These are phyloP conservation scores for Moesziomyces antarcticus DNA, from an alignment of 1,284 basidiomycete species.

Conservation along the genomic window DNA sequence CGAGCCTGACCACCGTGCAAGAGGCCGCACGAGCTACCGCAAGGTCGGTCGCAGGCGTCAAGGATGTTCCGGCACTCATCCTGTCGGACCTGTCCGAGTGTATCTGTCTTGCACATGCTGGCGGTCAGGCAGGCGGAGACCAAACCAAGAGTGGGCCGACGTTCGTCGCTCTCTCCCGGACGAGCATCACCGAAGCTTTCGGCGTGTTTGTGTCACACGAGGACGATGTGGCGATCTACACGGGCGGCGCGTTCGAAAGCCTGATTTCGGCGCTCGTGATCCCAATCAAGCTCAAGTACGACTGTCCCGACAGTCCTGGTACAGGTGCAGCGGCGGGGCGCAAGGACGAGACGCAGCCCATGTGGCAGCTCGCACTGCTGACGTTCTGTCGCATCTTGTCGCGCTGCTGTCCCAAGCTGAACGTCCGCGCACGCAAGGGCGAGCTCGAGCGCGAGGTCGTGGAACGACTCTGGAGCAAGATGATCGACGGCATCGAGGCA, in stretches of 20 bases:
- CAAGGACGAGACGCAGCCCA: constrained; percentile 28
- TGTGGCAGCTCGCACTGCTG: constrained; percentile 53
- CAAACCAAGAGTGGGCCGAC: constrained; percentile 74
- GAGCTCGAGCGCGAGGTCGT: constrained; percentile 75
- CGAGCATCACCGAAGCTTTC: constrained; percentile 83
- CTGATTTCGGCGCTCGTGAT: constrained; percentile 75
- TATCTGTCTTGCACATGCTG: constrained; percentile 79
- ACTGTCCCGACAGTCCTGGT: constrained; percentile 76
- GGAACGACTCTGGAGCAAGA: constrained; percentile 83
- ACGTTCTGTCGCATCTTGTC: constrained; percentile 40
- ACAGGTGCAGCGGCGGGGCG: constrained; percentile 69
- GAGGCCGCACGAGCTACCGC: constrained; percentile 78
- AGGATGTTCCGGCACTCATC: constrained; percentile 77
- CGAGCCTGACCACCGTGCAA: constrained; percentile 82
- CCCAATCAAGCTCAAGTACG: constrained; percentile 92
- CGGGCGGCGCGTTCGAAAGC: constrained; percentile 83
- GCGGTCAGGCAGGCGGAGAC: not conserved
- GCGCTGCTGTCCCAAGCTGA: constrained; percentile 34
- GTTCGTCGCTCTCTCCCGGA: constrained; percentile 87
- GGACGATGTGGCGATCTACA: constrained; percentile 76
- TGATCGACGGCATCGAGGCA: constrained; percentile 84
- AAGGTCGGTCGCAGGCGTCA: constrained; percentile 72
- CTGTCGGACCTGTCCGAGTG: constrained; percentile 86
- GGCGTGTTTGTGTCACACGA: constrained; percentile 71
- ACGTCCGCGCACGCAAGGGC: constrained; percentile 2